Conservation (phyloP, 305 asterid genomes). For the Rubia tinctorum region DNA sequence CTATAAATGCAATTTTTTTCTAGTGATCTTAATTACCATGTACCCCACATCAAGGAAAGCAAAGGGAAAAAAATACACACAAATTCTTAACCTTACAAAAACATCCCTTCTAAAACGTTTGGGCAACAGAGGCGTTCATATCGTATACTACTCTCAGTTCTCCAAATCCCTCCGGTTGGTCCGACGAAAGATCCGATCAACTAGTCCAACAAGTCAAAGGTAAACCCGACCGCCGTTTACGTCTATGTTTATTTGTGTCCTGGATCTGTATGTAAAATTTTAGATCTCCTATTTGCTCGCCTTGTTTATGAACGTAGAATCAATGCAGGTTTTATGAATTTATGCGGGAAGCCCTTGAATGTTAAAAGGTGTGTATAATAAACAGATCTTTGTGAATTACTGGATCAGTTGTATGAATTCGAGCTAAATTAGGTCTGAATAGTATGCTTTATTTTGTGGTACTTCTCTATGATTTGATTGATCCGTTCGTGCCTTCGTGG, state of each 20-base stretch:
- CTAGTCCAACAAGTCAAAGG: neutral
- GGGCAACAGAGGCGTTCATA: neutral
- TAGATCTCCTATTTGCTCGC: slow-evolving; percentile 7
- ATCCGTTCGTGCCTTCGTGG: no score
- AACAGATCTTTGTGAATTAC: neutral
- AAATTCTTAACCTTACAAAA: neutral
- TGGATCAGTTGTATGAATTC: neutral
- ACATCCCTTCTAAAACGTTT: neutral
- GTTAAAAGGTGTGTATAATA: neutral
- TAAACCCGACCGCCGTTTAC: neutral
- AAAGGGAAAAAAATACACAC: neutral
- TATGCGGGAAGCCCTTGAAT: neutral
- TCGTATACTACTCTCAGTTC: neutral
- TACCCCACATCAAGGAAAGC: no score
- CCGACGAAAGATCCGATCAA: slow-evolving; percentile 5
- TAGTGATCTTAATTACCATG: no score
- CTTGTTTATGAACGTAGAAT: neutral
- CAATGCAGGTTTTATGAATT: neutral
- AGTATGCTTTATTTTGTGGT: neutral
- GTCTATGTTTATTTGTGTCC: neutral
- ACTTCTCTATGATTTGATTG: neutral
- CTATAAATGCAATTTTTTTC: no score
- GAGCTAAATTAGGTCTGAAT: neutral
- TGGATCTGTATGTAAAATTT: slow-evolving; percentile 1
- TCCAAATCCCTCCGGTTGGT: neutral